These are phyloP conservation scores for Talaromyces amestolkiae DNA, from an alignment of 2,329 filamentous ascomycete genomes.

Conservation along the genomic window DNA sequence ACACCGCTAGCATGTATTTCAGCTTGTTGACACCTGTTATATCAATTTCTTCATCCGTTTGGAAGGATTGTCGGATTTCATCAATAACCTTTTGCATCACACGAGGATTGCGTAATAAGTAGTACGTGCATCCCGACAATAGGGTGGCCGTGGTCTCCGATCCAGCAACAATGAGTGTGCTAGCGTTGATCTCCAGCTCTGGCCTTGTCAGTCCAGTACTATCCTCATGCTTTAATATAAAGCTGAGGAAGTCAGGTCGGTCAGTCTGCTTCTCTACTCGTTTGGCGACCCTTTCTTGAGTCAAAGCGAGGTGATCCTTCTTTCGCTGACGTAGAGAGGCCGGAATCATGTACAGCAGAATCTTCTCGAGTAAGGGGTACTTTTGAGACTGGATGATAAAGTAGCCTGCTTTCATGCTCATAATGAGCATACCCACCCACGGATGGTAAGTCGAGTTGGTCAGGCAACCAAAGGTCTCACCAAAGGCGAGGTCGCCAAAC, in stretches of 20 bases:
- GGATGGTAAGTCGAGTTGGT: slow-evolving; percentile 37
- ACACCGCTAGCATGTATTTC: slow-evolving; percentile 36
- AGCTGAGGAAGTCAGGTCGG: slow-evolving; percentile 11
- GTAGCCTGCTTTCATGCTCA: slow-evolving; percentile 36
- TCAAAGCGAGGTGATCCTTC: neutral
- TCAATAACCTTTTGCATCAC: neutral
- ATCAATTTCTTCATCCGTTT: neutral
- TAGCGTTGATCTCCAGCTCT: neutral
- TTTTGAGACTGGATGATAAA: neutral
- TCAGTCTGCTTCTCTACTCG: slow-evolving; percentile 5
- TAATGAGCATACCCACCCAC: slow-evolving; percentile 41
- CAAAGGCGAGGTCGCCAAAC: slow-evolving; percentile 40
- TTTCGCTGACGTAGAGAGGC: neutral
- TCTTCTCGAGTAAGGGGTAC: neutral
- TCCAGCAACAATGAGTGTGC: slow-evolving; percentile 5
- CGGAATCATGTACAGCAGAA: neutral
- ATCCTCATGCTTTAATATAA: slow-evolving; percentile 6
- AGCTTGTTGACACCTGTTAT: neutral
- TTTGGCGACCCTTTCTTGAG: neutral
- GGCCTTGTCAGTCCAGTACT: slow-evolving; percentile 2
- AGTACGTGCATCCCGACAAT: slow-evolving; percentile 3
- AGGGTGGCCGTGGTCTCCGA: slow-evolving; percentile 2
- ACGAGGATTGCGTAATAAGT: neutral
- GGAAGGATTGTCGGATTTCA: neutral
- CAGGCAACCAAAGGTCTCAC: slow-evolving; percentile 41